Conservation (phyloP, 2,329 filamentous ascomycete genomes). For the Geosmithia morbida region DNA sequence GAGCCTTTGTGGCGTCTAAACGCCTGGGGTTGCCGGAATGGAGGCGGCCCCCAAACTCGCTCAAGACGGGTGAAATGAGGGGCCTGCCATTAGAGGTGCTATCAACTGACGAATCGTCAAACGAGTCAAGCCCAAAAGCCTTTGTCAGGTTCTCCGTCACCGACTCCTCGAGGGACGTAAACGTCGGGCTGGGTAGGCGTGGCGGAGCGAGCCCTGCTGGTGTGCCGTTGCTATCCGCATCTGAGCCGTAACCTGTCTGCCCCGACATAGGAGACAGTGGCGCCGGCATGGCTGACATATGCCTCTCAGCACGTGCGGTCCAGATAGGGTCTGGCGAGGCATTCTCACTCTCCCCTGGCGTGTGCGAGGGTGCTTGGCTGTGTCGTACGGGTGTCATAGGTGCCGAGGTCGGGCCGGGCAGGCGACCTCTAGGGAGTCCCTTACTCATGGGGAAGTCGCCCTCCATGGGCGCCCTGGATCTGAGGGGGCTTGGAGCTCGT, state of each 20-base stretch:
- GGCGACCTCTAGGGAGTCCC: slow-evolving; percentile 12
- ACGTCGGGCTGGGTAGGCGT: slow-evolving; percentile 19
- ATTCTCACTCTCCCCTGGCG: slow-evolving; percentile 2
- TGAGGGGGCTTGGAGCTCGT: slow-evolving; percentile 10
- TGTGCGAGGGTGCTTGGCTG: neutral
- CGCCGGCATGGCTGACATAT: slow-evolving; percentile 18
- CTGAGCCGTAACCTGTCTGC: neutral
- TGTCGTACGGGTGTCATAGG: neutral
- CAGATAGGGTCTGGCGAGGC: slow-evolving; percentile 10
- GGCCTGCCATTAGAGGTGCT: slow-evolving; percentile 5
- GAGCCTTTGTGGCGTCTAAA: slow-evolving; percentile 16
- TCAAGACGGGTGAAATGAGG: slow-evolving; percentile 16
- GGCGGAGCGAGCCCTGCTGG: slow-evolving; percentile 7
- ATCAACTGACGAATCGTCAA: slow-evolving; percentile 7
- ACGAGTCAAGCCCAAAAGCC: slow-evolving; percentile 15
- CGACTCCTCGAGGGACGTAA: slow-evolving; percentile 17
- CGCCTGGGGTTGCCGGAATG: slow-evolving; percentile 6
- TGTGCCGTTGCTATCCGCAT: neutral
- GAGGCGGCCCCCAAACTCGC: slow-evolving; percentile 9
- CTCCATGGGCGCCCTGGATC: slow-evolving; percentile 8
- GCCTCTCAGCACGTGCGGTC: slow-evolving; percentile 13
- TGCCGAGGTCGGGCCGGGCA: neutral
- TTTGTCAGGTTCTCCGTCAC: slow-evolving; percentile 16
- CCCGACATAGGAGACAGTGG: slow-evolving; percentile 15
- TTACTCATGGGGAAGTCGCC: slow-evolving; percentile 18